Base-by-base conservation (phyloP, 2,329 filamentous ascomycete genomes). In the Aspergillus hortae region DNA sequence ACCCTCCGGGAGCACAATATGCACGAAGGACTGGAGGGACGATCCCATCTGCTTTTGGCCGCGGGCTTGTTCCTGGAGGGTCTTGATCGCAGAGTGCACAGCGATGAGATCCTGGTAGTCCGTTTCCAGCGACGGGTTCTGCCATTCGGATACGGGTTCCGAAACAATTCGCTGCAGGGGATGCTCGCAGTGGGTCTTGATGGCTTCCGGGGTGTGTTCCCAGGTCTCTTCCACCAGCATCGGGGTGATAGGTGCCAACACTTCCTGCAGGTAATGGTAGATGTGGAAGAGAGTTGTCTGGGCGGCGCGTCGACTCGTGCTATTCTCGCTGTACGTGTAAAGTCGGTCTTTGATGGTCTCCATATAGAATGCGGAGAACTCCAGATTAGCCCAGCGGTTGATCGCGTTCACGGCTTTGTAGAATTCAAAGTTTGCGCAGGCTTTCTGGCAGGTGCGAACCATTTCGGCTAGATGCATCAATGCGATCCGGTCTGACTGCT, bases 351-450 rank as follows among this genome's bases (percentile, higher is more conserved):
- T 99, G 62, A 92, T 79, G 0, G 89, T 85, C 71, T 99, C 94
- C 52, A 99, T 84, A 69, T 97, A 99, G 70, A 96, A 95, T 0
- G 92, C 87, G 0, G 91, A 96, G 21, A 99, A 80, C 60, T 96
- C 89, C 21, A 80, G 84, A 50, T 85, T 84, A 53, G 95, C 80
- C 86, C 92, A 96, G 56, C 83, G 82, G 70, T 92, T 95, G 57
- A 97, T 79, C 4, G 80, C 73, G 53, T 79, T 83, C 5, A 91
- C 77, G 11, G 82, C 92, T 70, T 85, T 88, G 79, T 90, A 87
- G 70, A 96, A 96, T 65, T 96, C 89, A 65, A 89, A 88, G 23
- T 82, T 82, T 33, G 80, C 72, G 65, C 87, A 91, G 19, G 86
- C 80, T 14, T 77, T 74, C 56, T 82, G 80, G 0, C 92, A 88